phyloP scores from a whole-genome alignment of 1,284 basidiomycete species.

The Ceratobasidium sp. region DNA sequence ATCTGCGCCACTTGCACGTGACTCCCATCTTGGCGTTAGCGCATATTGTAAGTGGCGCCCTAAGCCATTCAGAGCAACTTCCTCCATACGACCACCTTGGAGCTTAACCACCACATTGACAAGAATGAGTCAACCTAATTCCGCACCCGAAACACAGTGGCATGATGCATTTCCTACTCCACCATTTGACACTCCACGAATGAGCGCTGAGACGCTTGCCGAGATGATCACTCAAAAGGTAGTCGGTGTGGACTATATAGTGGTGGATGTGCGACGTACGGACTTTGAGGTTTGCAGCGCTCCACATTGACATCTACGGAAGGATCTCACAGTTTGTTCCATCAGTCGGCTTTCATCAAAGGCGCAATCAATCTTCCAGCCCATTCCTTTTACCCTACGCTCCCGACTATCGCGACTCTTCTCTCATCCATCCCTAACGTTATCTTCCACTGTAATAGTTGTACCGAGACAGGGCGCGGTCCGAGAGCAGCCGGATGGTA shows the following conservation, averaged over 20 bases:
- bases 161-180: constrained; percentile 48
- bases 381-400: constrained; percentile 55
- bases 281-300: constrained; percentile 49
- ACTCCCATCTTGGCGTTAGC: too few species aligned
- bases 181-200: constrained; percentile 36
- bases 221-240: constrained; percentile 42
- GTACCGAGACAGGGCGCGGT: constrained; percentile 52
- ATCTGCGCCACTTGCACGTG: too few species aligned
- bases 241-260: constrained; percentile 48
- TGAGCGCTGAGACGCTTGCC: constrained; percentile 47
- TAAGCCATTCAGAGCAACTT: too few species aligned
- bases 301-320: neutral
- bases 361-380: constrained; percentile 58
- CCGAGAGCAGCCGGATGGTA: constrained; percentile 55
- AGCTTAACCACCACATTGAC: neutral
- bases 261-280: constrained; percentile 49
- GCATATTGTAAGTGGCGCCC: too few species aligned
- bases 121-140: neutral
- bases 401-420: constrained; percentile 53
- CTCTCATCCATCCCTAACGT: constrained; percentile 53
- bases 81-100: too few species aligned
- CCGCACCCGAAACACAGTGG: constrained; percentile 39
- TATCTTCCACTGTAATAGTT: constrained; percentile 56
- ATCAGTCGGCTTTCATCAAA: constrained; percentile 52
- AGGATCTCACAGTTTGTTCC: neutral